phyloP scores from a whole-genome alignment of 257 asterid species.

The Solanum pennellii region DNA sequence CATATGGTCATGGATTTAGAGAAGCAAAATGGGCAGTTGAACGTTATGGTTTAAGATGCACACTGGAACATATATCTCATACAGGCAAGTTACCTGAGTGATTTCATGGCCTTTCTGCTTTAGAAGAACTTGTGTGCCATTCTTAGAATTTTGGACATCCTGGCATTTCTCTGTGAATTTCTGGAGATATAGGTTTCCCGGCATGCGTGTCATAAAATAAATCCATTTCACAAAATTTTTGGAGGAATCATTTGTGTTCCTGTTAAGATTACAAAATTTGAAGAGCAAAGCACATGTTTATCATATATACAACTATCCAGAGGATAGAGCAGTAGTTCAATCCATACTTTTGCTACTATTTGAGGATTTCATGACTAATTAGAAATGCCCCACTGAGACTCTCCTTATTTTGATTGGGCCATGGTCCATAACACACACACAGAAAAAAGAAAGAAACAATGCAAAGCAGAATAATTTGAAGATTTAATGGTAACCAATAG shows the following conservation, averaged over 20 bases:
- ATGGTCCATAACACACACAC: background rate
- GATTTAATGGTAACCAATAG: conserved; percentile 55
- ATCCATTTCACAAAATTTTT: background rate
- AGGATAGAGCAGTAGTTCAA: background rate
- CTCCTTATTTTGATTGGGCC: background rate
- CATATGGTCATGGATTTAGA: conserved; percentile 1
- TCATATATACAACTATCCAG: background rate
- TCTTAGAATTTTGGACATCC: background rate
- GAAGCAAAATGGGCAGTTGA: conserved; percentile 4
- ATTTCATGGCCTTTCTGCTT: background rate
- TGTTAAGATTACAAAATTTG: background rate
- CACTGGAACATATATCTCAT: background rate
- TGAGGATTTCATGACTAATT: background rate
- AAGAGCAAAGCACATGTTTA: background rate
- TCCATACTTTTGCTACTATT: background rate
- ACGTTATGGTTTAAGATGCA: background rate
- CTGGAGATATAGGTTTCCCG: background rate
- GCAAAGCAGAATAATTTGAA: background rate
- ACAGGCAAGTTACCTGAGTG: background rate
- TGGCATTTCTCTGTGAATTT: background rate
- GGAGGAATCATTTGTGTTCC: background rate
- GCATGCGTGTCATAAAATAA: background rate
- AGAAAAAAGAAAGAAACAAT: background rate
- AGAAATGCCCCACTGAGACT: background rate
- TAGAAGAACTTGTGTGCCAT: background rate